These are phyloP conservation scores for Fraxinus floribunda DNA, from an alignment of 305 asterid genomes.

Conservation along the genomic window DNA sequence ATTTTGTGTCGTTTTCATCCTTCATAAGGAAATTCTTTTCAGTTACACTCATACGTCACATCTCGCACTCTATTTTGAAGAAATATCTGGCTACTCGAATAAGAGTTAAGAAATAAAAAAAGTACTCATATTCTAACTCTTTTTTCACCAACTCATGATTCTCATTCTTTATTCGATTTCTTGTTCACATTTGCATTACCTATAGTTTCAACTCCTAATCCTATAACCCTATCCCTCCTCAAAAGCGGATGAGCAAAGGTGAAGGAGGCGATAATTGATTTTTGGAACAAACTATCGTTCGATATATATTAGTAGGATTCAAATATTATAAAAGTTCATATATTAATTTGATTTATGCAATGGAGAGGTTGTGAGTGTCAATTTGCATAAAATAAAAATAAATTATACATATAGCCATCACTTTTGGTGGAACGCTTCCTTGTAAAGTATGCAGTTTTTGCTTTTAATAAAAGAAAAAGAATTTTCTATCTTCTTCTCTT, in stretches of 20 bases:
- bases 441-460: neutral
- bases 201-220: neutral
- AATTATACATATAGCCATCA: neutral
- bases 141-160: neutral
- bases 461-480: neutral
- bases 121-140: neutral
- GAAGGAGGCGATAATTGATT: neutral
- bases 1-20: neutral
- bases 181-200: neutral
- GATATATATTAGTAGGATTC: neutral
- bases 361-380: neutral
- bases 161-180: neutral
- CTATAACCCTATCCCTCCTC: neutral
- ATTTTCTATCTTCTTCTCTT: neutral
- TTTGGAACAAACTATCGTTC: neutral
- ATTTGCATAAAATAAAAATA: neutral
- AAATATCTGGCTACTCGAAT: neutral
- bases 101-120: neutral
- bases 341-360: neutral
- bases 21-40: neutral
- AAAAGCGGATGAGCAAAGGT: neutral
- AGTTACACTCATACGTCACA: neutral
- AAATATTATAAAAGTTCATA: neutral
- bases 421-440: neutral
- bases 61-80: neutral